These are phyloP conservation scores for Saturnispora serradocipensis DNA, from an alignment of 805 yeast genomes.

Conservation along the genomic window DNA sequence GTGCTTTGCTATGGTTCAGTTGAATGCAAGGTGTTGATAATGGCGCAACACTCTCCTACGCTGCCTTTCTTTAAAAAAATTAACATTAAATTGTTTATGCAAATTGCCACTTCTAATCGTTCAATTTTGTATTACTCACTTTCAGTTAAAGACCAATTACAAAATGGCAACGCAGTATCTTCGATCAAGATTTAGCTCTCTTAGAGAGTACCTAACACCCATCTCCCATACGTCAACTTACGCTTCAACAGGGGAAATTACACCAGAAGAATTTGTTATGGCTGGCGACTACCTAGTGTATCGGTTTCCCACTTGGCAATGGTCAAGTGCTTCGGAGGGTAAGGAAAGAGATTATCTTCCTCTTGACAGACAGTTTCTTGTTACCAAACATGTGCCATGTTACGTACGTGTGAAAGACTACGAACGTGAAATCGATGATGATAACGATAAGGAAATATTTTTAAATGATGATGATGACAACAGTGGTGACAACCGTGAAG, in stretches of 20 bases:
- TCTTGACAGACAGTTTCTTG: slow-evolving; percentile 72
- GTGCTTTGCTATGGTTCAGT: background rate
- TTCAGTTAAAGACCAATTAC: background rate
- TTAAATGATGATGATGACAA: slow-evolving; percentile 1
- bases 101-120: background rate
- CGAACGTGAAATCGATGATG: slow-evolving; percentile 27
- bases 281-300: slow-evolving; percentile 91
- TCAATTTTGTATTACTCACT: background rate
- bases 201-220: slow-evolving; percentile 91
- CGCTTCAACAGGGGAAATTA: slow-evolving; percentile 77
- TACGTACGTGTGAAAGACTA: slow-evolving; percentile 57
- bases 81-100: background rate
- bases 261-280: slow-evolving; percentile 88
- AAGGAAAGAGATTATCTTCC: slow-evolving; percentile 68
- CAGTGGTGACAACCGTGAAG: background rate
- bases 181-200: slow-evolving; percentile 70
- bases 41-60: background rate
- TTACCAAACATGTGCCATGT: slow-evolving; percentile 86
- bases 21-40: background rate
- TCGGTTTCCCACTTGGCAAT: slow-evolving; percentile 95
- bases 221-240: slow-evolving; percentile 81
- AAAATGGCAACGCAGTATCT: slow-evolving; percentile 28
- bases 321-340: slow-evolving; percentile 57
- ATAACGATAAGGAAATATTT: slow-evolving; percentile 17
- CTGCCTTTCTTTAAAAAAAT: background rate